Conservation (phyloP, 345 rosid species). For the Murraya paniculata region DNA sequence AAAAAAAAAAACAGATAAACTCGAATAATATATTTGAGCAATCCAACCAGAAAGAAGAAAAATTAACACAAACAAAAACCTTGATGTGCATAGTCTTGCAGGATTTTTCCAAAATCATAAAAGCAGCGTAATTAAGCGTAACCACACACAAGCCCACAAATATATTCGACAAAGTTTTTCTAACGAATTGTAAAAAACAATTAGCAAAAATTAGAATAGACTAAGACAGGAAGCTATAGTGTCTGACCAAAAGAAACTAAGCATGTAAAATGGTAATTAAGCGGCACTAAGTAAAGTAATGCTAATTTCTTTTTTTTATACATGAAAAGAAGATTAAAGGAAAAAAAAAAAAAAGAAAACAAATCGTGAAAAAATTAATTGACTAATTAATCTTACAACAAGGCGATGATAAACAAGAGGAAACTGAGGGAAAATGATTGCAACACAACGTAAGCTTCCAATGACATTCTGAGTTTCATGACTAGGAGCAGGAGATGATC, state of each 20-base stretch:
- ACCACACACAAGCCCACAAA: neutral
- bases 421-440: neutral
- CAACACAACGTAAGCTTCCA: neutral
- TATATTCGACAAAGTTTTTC: neutral
- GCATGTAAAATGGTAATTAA: neutral
- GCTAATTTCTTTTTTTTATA: too few relatives aligned
- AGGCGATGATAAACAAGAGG: neutral
- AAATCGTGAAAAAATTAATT: too few relatives aligned
- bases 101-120: neutral
- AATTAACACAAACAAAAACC: neutral
- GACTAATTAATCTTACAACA: neutral
- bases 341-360: too few relatives aligned
- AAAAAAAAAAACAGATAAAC: neutral
- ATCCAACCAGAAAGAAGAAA: neutral
- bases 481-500: neutral
- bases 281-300: too few relatives aligned
- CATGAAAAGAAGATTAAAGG: too few relatives aligned
- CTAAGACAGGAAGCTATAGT: neutral
- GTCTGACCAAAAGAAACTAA: neutral
- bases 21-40: neutral
- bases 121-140: too few relatives aligned
- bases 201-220: too few relatives aligned
- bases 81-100: neutral
- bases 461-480: neutral
- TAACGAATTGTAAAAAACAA: neutral